phyloP scores from a whole-genome alignment of 169 alveolate species.

The Amoebophrya sp. region DNA sequence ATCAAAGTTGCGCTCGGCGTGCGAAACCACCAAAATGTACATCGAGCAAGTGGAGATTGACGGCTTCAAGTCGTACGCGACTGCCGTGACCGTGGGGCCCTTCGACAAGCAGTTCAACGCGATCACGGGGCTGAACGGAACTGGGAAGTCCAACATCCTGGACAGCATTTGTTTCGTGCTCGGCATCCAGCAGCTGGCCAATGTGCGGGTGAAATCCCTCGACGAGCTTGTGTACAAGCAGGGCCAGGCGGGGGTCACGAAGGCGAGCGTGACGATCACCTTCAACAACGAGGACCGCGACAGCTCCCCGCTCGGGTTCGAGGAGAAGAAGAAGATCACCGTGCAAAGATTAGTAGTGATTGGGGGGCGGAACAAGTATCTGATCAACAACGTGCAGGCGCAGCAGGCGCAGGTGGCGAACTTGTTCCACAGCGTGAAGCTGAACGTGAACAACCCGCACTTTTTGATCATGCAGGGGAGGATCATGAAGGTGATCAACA shows the following conservation, averaged over 20 bases:
- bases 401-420: constrained; percentile 79
- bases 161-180: constrained; percentile 93
- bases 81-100: constrained; percentile 39
- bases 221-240: constrained; percentile 94
- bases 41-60: constrained; percentile 85
- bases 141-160: constrained; percentile 96
- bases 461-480: constrained; percentile 96
- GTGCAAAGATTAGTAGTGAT: constrained; percentile 35
- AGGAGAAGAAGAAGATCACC: constrained; percentile 39
- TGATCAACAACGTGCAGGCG: constrained; percentile 84
- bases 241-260: constrained; percentile 96
- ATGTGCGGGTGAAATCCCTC: constrained; percentile 80
- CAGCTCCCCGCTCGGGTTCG: constrained; percentile 53
- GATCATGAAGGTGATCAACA: constrained; percentile 91
- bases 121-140: constrained; percentile 96
- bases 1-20: neutral
- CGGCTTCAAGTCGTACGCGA: constrained; percentile 84
- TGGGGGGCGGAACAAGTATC: constrained; percentile 87
- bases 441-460: constrained; percentile 95
- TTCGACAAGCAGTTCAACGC: constrained; percentile 96
- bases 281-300: constrained; percentile 77
- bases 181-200: constrained; percentile 12
- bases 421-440: constrained; percentile 81
- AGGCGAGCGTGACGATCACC: constrained; percentile 91
- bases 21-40: constrained; percentile 53